Percentiles rank a stretch among this genome's conserved stretches.
Conservation (phyloP, 2,329 filamentous ascomycete genomes). For the Colletotrichum tropicicola region DNA sequence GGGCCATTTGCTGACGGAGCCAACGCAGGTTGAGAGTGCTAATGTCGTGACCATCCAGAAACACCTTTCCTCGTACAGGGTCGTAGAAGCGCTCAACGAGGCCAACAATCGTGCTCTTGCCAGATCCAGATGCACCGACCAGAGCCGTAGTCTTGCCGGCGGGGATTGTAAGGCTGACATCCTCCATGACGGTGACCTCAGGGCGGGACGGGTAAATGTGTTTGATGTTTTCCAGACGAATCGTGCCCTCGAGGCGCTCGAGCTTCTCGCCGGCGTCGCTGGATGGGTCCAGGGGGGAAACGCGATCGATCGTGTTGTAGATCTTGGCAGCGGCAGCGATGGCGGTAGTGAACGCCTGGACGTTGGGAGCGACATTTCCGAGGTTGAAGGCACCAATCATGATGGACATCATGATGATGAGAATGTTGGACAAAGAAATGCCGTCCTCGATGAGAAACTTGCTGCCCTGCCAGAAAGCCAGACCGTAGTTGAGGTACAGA, state of each 20-base stretch:
- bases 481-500: slow-evolving; percentile 86
- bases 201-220: slow-evolving; percentile 95
- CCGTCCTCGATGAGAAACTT: slow-evolving; percentile 75
- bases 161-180: slow-evolving; percentile 81
- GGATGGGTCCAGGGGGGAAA: slow-evolving; percentile 83
- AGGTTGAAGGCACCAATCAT: slow-evolving; percentile 94
- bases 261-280: slow-evolving; percentile 77
- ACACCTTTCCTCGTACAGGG: slow-evolving; percentile 81
- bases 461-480: slow-evolving; percentile 90
- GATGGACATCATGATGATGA: slow-evolving; percentile 89
- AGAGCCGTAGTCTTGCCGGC: slow-evolving; percentile 93
- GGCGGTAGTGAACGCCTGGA: slow-evolving; percentile 85
- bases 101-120: slow-evolving; percentile 94
- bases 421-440: slow-evolving; percentile 73
- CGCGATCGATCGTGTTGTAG: slow-evolving; percentile 89
- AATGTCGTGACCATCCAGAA: slow-evolving; percentile 85
- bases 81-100: slow-evolving; percentile 95
- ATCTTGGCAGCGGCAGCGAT: slow-evolving; percentile 91
- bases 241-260: slow-evolving; percentile 76
- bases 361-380: slow-evolving; percentile 85
- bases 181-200: slow-evolving; percentile 88
- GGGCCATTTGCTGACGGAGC: slow-evolving; percentile 89
- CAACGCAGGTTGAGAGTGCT: slow-evolving; percentile 85
- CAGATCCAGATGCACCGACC: slow-evolving; percentile 92
- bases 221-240: slow-evolving; percentile 84